A percentile compares a stretch with the other conserved stretches of the same genome.
Conservation (phyloP, 345 rosid genomes). For the Theobroma cacao region DNA sequence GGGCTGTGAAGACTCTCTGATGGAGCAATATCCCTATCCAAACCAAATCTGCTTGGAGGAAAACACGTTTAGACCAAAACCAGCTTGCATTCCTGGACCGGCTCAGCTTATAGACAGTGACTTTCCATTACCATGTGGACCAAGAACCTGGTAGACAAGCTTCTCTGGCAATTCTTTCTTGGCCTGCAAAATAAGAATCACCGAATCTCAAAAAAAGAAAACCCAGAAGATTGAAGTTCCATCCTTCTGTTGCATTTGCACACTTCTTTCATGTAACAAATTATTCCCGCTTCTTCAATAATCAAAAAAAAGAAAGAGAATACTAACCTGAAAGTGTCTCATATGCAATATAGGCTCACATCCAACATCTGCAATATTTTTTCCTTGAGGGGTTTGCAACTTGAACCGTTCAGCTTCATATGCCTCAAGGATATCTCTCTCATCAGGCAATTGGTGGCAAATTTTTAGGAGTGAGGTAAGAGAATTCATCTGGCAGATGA, state of each 20-base stretch:
- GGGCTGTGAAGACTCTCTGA: not conserved
- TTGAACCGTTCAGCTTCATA: slow-evolving; percentile 73
- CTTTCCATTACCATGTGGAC: slow-evolving; percentile 13
- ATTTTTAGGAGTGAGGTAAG: slow-evolving; percentile 70
- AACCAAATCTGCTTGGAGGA: not conserved
- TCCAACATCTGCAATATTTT: slow-evolving; percentile 93
- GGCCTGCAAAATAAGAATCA: slow-evolving; percentile 43
- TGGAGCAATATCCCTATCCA: not conserved
- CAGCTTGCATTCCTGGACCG: not conserved
- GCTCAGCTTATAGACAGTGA: not conserved
- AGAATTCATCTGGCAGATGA: slow-evolving; percentile 84
- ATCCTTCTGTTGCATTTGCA: too few species aligned
- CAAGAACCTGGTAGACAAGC: slow-evolving; percentile 57
- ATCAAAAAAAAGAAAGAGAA: not conserved
- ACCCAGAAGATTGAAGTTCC: not conserved
- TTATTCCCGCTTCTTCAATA: not conserved
- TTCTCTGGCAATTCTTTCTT: slow-evolving; percentile 65
- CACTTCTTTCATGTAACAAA: not conserved
- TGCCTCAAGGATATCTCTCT: slow-evolving; percentile 33
- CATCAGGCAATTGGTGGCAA: slow-evolving; percentile 70
- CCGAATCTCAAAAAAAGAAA: not conserved
- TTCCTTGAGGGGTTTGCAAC: slow-evolving; percentile 63
- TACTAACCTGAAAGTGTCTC: slow-evolving; percentile 89
- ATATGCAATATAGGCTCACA: slow-evolving; percentile 96
- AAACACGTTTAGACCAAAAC: not conserved